These are phyloP conservation scores for Perkinsus chesapeaki DNA, from an alignment of 169 alveolate species.

Conservation along the genomic window DNA sequence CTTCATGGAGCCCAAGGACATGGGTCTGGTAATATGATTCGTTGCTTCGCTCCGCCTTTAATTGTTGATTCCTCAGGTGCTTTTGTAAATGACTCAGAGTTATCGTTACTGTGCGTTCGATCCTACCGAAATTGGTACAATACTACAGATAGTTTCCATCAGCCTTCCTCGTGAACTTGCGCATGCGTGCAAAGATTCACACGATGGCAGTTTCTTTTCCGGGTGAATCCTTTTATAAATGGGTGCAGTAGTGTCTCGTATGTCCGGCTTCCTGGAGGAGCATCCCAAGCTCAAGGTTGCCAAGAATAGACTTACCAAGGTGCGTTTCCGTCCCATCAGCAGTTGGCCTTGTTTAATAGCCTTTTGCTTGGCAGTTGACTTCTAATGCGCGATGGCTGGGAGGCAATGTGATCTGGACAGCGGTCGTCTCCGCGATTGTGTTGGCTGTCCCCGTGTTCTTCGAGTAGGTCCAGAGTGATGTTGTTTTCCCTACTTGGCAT, in stretches of 20 bases:
- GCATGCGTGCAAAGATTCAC: background rate
- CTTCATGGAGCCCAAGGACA: constrained; percentile 5
- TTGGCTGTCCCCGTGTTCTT: background rate
- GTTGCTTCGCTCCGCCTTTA: background rate
- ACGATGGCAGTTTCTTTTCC: background rate
- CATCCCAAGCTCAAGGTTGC: background rate
- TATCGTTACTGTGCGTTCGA: background rate
- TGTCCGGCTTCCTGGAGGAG: background rate
- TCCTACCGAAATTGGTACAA: background rate
- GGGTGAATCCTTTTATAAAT: background rate
- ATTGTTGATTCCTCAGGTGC: background rate
- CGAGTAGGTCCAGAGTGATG: background rate
- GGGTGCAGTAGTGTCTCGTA: background rate
- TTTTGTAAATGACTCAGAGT: background rate
- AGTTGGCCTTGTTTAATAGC: background rate
- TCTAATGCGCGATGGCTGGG: background rate
- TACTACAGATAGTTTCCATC: background rate
- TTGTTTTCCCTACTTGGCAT: background rate
- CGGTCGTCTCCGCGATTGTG: background rate
- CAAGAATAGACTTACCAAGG: background rate
- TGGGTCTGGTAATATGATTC: background rate
- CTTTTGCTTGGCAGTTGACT: background rate
- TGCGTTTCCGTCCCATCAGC: no score
- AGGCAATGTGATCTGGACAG: background rate
- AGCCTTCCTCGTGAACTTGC: background rate